phyloP scores from a whole-genome alignment of 2,329 filamentous ascomycete species.

The Dactylellina cionopaga region DNA sequence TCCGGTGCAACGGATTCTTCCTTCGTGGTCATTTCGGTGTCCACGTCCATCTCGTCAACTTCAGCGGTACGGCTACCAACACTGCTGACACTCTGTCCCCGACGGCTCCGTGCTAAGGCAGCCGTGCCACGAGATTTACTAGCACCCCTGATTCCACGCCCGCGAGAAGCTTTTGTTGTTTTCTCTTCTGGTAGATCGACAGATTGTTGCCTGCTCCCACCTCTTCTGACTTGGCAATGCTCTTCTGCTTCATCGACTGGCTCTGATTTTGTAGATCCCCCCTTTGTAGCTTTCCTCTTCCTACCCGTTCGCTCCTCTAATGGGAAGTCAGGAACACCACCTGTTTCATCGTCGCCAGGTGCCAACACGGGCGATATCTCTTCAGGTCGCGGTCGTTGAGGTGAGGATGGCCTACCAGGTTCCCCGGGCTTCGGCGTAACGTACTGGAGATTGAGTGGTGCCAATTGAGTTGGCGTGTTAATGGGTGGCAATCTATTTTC shows the following conservation, averaged over 20 bases:
- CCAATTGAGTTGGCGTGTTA: slow-evolving; percentile 42
- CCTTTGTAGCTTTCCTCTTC: slow-evolving; percentile 17
- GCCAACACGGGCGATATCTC: slow-evolving; percentile 47
- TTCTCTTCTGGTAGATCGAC: slow-evolving; percentile 24
- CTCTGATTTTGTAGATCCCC: slow-evolving; percentile 14
- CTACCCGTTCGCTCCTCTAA: slow-evolving; percentile 23
- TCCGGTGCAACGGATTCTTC: slow-evolving; percentile 41
- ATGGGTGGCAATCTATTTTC: slow-evolving; percentile 44
- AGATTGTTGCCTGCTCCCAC: slow-evolving; percentile 22
- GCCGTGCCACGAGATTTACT: slow-evolving; percentile 41
- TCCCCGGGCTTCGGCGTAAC: slow-evolving; percentile 25
- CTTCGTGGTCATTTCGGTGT: slow-evolving; percentile 29
- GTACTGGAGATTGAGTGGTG: slow-evolving; percentile 37
- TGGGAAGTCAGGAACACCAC: slow-evolving; percentile 21
- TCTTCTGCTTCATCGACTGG: slow-evolving; percentile 15
- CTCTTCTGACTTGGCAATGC: background rate
- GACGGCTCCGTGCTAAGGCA: slow-evolving; percentile 30
- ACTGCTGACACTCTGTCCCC: slow-evolving; percentile 47
- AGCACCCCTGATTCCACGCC: slow-evolving; percentile 12
- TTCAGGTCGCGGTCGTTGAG: slow-evolving; percentile 33
- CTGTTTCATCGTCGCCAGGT: slow-evolving; percentile 20
- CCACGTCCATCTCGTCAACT: slow-evolving; percentile 42
- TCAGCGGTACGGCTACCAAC: slow-evolving; percentile 44
- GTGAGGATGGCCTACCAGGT: slow-evolving; percentile 19
- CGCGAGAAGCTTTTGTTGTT: slow-evolving; percentile 3